Percentiles rank a stretch among this genome's conserved stretches.
phyloP scores from a whole-genome alignment of 2,329 filamentous ascomycete genomes.

The Fusarium odoratissimum region DNA sequence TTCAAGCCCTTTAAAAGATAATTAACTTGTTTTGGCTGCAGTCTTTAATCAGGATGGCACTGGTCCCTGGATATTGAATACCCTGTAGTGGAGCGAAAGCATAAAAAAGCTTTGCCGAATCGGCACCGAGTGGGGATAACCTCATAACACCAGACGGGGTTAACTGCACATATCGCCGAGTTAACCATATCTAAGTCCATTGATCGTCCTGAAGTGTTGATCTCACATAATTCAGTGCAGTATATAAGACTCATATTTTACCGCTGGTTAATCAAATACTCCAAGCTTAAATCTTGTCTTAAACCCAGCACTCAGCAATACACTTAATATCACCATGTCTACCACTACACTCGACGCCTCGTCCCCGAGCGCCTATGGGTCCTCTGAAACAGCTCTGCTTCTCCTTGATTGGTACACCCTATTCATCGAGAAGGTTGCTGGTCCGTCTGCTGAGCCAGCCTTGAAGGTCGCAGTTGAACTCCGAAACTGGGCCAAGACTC shows the following conservation, averaged over 20 bases:
- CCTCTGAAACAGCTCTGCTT: conserved; percentile 1
- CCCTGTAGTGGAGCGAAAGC: neutral
- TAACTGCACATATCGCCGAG: conserved; percentile 1
- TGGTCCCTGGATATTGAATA: neutral
- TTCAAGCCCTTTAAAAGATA: accelerated
- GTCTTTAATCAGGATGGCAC: neutral
- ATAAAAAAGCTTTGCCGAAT: neutral
- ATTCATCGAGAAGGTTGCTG: neutral
- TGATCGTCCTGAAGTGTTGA: accelerated
- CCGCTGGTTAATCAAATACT: accelerated
- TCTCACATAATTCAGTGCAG: accelerated
- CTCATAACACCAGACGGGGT: conserved; percentile 1
- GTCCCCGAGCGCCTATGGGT: neutral
- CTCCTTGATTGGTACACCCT: conserved; percentile 8
- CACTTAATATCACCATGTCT: neutral
- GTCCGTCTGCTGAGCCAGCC: neutral
- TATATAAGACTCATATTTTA: neutral
- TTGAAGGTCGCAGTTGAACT: neutral
- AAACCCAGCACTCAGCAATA: neutral
- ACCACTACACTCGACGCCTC: neutral
- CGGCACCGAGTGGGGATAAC: conserved; percentile 16
- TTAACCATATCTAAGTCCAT: no score
- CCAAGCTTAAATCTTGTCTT: neutral
- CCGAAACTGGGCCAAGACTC: conserved; percentile 1
- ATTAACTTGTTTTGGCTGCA: neutral